Evolutionary conservation across 2,329 filamentous ascomycete species (phyloP).

Genomic region (Paraphoma chrysanthemicola): DNA sequence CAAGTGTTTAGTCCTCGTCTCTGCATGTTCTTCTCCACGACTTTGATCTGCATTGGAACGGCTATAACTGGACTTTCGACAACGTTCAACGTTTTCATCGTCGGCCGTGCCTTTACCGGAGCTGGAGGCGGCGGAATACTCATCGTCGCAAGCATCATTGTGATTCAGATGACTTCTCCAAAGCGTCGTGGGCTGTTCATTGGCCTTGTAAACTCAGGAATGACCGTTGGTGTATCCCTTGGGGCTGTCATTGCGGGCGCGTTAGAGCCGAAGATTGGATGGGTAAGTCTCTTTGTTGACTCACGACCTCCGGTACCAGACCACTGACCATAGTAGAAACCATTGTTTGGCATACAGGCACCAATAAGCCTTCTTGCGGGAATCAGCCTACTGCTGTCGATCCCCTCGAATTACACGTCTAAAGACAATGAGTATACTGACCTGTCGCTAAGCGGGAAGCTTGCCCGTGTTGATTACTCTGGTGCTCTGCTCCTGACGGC

Average conservation of each 20-base stretch:
- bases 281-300: constrained; percentile 36
- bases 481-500: constrained; percentile 64
- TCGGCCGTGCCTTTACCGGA: constrained; percentile 73
- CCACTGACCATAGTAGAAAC: constrained; percentile 53
- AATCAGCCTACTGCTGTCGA: constrained; percentile 67
- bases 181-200: constrained; percentile 75
- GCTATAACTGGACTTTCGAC: constrained; percentile 68
- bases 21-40: constrained; percentile 69
- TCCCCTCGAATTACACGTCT: constrained; percentile 59
- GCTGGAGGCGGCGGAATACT: constrained; percentile 75
- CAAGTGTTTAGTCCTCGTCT: constrained; percentile 74
- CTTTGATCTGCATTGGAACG: constrained; percentile 67
- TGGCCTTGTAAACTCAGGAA: constrained; percentile 75
- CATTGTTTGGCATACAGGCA: constrained; percentile 75
- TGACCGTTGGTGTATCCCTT: constrained; percentile 73
- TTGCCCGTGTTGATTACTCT: constrained; percentile 75
- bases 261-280: constrained; percentile 69
- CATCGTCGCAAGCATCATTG: constrained; percentile 75
- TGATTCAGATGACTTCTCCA: constrained; percentile 74
- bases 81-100: constrained; percentile 68
- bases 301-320: not conserved
- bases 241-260: constrained; percentile 75
- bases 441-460: constrained; percentile 58
- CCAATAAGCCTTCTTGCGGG: constrained; percentile 70
- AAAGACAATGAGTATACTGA: constrained; percentile 47